Conservation (phyloP, 805 yeast species). For the Metschnikowia orientalis region DNA sequence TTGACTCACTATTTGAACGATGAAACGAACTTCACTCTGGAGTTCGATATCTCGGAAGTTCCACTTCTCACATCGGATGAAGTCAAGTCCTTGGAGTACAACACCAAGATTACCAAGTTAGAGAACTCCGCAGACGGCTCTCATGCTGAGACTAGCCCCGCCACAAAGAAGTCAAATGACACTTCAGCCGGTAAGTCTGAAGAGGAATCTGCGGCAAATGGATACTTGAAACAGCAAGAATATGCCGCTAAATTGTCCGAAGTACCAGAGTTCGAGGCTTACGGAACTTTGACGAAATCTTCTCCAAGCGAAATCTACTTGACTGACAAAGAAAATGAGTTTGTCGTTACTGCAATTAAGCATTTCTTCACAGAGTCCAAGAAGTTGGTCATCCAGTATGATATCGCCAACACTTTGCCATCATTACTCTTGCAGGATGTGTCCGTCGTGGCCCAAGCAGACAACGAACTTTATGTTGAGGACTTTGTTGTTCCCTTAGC, state of each 20-base stretch:
- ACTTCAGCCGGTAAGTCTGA: constrained; percentile 18
- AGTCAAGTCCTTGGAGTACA: constrained; percentile 58
- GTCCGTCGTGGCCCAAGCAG: constrained; percentile 63
- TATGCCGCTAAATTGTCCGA: constrained; percentile 65
- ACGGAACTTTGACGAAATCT: constrained; percentile 73
- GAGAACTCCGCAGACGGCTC: constrained; percentile 24
- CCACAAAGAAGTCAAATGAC: constrained; percentile 5
- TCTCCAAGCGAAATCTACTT: constrained; percentile 56
- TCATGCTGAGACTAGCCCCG: constrained; percentile 16
- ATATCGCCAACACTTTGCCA: constrained; percentile 77
- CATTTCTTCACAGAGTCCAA: constrained; percentile 70
- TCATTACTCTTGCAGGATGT: constrained; percentile 77
- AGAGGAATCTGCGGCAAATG: constrained; percentile 22
- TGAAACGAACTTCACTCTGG: constrained; percentile 42
- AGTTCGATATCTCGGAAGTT: constrained; percentile 69
- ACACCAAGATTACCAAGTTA: constrained; percentile 43
- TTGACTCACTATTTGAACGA: constrained; percentile 67
- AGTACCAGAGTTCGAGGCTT: constrained; percentile 67
- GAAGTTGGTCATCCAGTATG: constrained; percentile 73
- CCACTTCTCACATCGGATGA: constrained; percentile 68
- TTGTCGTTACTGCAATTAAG: constrained; percentile 78
- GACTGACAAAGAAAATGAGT: constrained; percentile 91
- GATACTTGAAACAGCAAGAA: constrained; percentile 51
- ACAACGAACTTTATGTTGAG: constrained; percentile 53
- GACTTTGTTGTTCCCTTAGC: constrained; percentile 74